phyloP scores from a whole-genome alignment of 495 filamentous ascomycete species.

The Beverwykella pulmonaria region DNA sequence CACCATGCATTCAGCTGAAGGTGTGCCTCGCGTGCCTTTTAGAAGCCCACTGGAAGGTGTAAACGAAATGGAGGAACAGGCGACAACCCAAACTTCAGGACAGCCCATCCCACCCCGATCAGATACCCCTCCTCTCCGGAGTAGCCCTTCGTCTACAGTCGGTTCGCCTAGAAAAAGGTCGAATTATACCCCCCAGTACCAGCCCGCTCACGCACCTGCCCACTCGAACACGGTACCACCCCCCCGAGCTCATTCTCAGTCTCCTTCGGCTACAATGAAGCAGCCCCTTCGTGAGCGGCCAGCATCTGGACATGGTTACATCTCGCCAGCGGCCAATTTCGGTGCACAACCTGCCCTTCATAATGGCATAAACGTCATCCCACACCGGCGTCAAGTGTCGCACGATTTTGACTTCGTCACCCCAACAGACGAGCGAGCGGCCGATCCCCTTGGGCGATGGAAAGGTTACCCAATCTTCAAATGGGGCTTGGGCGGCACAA shows the following conservation, averaged over 20 bases:
- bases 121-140: slow-evolving; percentile 29
- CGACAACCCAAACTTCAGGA: slow-evolving; percentile 17
- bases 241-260: slow-evolving; percentile 82
- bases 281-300: slow-evolving; percentile 65
- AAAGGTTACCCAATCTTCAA: slow-evolving; percentile 81
- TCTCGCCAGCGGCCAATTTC: slow-evolving; percentile 50
- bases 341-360: slow-evolving; percentile 28
- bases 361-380: slow-evolving; percentile 54
- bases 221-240: slow-evolving; percentile 54
- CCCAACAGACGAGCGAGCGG: slow-evolving; percentile 78
- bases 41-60: slow-evolving; percentile 30
- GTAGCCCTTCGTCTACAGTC: slow-evolving; percentile 48
- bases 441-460: slow-evolving; percentile 84
- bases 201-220: slow-evolving; percentile 37
- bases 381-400: slow-evolving; percentile 47
- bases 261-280: slow-evolving; percentile 63
- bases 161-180: slow-evolving; percentile 55
- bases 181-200: slow-evolving; percentile 48
- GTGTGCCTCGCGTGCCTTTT: slow-evolving; percentile 15
- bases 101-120: slow-evolving; percentile 30
- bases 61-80: slow-evolving; percentile 32
- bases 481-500: slow-evolving; percentile 83
- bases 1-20: slow-evolving; percentile 23
- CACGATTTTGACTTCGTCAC: slow-evolving; percentile 48
- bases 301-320: slow-evolving; percentile 65